Conservation (phyloP, 2,329 filamentous ascomycete genomes). For the Colletotrichum sidae region DNA sequence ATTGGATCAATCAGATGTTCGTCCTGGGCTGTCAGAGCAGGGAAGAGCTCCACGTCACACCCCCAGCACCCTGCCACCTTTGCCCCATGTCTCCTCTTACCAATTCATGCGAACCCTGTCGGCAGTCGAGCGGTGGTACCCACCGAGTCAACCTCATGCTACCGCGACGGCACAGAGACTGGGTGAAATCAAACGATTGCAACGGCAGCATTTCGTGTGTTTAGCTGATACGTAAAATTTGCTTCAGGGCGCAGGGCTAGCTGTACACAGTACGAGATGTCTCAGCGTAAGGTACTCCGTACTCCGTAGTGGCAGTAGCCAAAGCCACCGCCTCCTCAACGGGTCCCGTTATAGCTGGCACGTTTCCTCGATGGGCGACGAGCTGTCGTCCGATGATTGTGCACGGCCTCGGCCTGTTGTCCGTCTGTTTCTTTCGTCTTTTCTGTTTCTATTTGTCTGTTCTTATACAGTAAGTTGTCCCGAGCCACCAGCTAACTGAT, state of each 20-base stretch:
- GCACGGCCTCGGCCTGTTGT: constrained; percentile 15
- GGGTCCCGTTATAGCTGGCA: constrained; percentile 14
- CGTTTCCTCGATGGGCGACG: constrained; percentile 3
- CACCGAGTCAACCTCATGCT: background rate
- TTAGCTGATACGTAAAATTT: constrained; percentile 1
- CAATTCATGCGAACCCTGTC: background rate
- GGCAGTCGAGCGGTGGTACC: background rate
- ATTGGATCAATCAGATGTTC: constrained; percentile 22
- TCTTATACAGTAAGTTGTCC: no score
- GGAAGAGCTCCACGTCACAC: background rate
- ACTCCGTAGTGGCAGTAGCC: background rate
- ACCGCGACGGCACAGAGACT: constrained; percentile 1
- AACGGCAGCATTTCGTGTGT: background rate
- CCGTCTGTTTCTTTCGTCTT: background rate
- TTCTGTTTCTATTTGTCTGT: no score
- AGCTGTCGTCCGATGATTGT: constrained; percentile 33
- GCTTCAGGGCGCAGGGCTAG: background rate
- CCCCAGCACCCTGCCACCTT: background rate
- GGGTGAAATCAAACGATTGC: background rate
- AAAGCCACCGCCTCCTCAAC: constrained; percentile 18
- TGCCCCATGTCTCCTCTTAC: constrained; percentile 3
- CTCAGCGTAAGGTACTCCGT: background rate
- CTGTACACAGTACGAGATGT: no score
- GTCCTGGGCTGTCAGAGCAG: background rate
- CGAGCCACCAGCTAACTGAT: no score